Percentiles rank a stretch among this genome's conserved stretches.
Evolutionary conservation across 169 alveolate genomes (phyloP).

Genomic region (Toxoplasma gondii): DNA sequence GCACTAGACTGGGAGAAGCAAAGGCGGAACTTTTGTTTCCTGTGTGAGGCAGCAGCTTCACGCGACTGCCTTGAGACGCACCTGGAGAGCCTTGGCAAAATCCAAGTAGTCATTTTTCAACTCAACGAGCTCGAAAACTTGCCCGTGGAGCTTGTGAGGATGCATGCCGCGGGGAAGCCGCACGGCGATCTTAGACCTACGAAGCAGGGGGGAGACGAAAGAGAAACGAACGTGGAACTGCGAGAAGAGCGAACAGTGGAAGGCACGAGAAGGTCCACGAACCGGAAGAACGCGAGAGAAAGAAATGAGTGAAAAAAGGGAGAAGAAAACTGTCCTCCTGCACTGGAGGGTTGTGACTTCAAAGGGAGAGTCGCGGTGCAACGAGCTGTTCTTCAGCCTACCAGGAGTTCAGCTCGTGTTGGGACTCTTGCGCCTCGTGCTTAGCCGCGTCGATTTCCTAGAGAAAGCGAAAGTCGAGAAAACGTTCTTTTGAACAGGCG

Average conservation of each 20-base stretch:
- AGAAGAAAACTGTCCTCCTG: not conserved
- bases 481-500: too few relatives aligned
- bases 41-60: not conserved
- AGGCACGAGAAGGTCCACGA: not conserved
- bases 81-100: conserved; percentile 53
- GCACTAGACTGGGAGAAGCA: too few relatives aligned
- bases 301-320: not conserved
- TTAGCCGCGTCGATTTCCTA: not conserved
- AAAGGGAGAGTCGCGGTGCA: not conserved
- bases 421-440: not conserved
- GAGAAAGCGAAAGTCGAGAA: not conserved
- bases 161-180: conserved; percentile 46
- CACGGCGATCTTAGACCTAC: conserved; percentile 48
- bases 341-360: not conserved
- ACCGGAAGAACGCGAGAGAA: not conserved
- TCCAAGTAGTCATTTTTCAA: conserved; percentile 37
- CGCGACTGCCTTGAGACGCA: not conserved
- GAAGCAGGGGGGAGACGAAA: not conserved
- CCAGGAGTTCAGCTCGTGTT: not conserved
- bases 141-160: conserved; percentile 32
- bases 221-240: not conserved
- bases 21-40: too few relatives aligned
- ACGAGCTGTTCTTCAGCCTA: not conserved
- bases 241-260: not conserved
- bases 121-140: conserved; percentile 37